Evolutionary conservation across 805 yeast genomes (phyloP).

Genomic region (Sungouiella thailandica): DNA sequence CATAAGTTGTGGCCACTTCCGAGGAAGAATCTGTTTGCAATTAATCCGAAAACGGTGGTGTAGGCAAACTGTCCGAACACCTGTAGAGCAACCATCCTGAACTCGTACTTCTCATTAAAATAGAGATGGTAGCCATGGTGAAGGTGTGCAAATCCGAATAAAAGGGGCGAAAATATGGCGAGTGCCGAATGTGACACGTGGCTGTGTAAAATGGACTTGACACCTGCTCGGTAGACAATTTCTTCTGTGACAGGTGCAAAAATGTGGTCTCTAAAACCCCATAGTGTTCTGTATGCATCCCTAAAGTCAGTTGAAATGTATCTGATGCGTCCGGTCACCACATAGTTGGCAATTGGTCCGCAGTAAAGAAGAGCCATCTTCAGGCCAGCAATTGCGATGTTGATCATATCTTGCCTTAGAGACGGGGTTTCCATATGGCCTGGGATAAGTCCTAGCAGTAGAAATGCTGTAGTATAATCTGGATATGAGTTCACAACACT

Average conservation of each 20-base stretch:
- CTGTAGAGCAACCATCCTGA: conserved; percentile 26
- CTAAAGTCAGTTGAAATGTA: conserved; percentile 14
- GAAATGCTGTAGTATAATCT: conserved; percentile 6
- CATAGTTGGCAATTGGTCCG: conserved; percentile 17
- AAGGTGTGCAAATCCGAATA: conserved; percentile 74
- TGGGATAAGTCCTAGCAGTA: conserved; percentile 31
- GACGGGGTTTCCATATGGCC: conserved; percentile 19
- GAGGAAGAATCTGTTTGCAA: conserved; percentile 55
- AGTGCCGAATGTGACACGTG: conserved; percentile 2
- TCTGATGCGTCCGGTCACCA: conserved; percentile 2
- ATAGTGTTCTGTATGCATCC: conserved; percentile 21
- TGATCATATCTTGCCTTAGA: conserved; percentile 9
- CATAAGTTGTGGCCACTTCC: conserved; percentile 45
- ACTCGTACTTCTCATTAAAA: conserved; percentile 16
- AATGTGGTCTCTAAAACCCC: conserved; percentile 51
- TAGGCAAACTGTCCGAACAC: conserved; percentile 53
- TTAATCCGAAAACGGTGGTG: conserved; percentile 67
- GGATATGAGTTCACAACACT: not conserved
- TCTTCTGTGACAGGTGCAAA: conserved; percentile 82
- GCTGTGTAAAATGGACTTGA: conserved; percentile 20
- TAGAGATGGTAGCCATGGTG: conserved; percentile 62
- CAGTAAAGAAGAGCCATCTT: conserved; percentile 14
- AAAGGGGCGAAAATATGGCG: conserved; percentile 38
- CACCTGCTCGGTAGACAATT: conserved; percentile 55
- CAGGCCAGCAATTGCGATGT: conserved; percentile 7